These are phyloP conservation scores for Sinapis alba DNA, from an alignment of 441 rosid genomes.

Conservation along the genomic window DNA sequence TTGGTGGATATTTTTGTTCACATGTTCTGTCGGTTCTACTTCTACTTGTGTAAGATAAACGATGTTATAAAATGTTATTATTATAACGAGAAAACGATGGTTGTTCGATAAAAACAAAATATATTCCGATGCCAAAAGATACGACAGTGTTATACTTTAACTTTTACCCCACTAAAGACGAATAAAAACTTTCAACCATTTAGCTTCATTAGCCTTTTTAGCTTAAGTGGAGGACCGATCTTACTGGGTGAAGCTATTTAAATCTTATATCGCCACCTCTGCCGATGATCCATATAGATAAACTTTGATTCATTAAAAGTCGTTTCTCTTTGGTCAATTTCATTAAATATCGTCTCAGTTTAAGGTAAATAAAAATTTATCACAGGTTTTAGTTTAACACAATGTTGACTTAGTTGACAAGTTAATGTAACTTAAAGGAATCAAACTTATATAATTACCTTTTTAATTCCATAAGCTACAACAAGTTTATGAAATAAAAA, in stretches of 20 bases:
- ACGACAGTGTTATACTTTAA: background rate
- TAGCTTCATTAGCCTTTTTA: background rate
- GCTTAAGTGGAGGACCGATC: background rate
- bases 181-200: slow-evolving; percentile 15
- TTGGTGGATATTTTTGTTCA: slow-evolving; percentile 23
- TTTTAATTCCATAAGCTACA: slow-evolving; percentile 10
- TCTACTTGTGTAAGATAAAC: slow-evolving; percentile 10
- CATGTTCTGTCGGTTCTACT: slow-evolving; percentile 39
- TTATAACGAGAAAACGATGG: background rate
- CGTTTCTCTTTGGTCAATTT: background rate
- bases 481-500: background rate
- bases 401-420: background rate
- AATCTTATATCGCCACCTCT: slow-evolving; percentile 9
- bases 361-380: background rate
- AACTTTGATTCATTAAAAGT: background rate
- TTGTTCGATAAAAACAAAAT: background rate
- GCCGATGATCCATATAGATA: slow-evolving; percentile 7
- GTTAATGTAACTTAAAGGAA: slow-evolving; percentile 13
- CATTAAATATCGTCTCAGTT: slow-evolving; percentile 2
- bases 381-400: background rate
- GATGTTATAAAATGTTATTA: background rate
- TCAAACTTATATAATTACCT: slow-evolving; percentile 4
- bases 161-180: slow-evolving; percentile 15
- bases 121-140: background rate
- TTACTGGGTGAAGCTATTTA: background rate